These are phyloP conservation scores for Bretschneidera sinensis DNA, from an alignment of 345 rosid species.

Conservation along the genomic window DNA sequence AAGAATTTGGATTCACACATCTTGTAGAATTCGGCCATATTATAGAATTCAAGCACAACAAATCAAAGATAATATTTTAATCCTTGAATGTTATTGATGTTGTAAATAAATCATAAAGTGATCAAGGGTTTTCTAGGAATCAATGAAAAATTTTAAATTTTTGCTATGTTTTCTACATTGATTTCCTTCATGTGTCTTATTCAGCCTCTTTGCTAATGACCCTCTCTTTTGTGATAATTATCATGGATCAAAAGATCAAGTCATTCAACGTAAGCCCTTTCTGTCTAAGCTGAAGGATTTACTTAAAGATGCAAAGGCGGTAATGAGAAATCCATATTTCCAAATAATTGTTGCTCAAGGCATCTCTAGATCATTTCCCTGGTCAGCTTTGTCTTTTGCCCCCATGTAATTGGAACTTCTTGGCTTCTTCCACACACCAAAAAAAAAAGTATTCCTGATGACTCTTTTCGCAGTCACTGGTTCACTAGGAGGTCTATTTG, in stretches of 20 bases:
- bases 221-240: slow-evolving; percentile 37
- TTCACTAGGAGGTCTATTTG: slow-evolving; percentile 45
- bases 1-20: no score
- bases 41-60: no score
- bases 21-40: no score
- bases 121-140: no score
- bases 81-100: no score
- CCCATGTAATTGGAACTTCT: slow-evolving; percentile 66
- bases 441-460: slow-evolving; percentile 41
- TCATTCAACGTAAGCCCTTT: slow-evolving; percentile 26
- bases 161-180: no score
- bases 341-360: slow-evolving; percentile 72
- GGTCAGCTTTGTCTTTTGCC: slow-evolving; percentile 60
- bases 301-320: slow-evolving; percentile 42
- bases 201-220: slow-evolving; percentile 53
- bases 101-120: no score
- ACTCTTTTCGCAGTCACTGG: slow-evolving; percentile 33
- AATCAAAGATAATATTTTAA: no score
- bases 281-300: slow-evolving; percentile 35
- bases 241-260: slow-evolving; percentile 14
- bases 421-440: slow-evolving; percentile 61
- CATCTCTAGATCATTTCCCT: slow-evolving; percentile 54
- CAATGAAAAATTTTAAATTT: no score
- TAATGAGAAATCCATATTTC: slow-evolving; percentile 52
- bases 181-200: no score